Percentiles rank a stretch among this genome's conserved stretches.
Conservation (phyloP, 495 filamentous ascomycete genomes). For the Penicillium malachiteum region DNA sequence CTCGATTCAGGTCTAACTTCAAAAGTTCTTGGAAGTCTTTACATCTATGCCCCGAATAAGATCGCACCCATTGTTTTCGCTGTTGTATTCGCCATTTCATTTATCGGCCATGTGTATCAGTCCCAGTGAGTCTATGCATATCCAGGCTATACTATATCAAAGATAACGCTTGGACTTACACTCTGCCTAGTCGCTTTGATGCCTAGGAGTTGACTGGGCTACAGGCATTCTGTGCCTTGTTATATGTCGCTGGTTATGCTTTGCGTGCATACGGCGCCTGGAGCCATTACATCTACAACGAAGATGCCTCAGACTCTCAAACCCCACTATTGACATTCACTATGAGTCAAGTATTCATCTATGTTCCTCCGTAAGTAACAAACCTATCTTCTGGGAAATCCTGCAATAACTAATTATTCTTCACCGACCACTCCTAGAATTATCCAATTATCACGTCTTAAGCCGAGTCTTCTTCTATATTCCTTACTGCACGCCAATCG, state of each 20-base stretch:
- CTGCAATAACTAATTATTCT: too few species aligned
- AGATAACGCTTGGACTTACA: too few species aligned
- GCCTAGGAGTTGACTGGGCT: conserved; percentile 41
- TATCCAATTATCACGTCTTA: conserved; percentile 67
- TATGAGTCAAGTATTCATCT: conserved; percentile 50
- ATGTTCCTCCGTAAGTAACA: conserved; percentile 56
- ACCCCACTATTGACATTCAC: conserved; percentile 46
- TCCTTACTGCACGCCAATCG: conserved; percentile 64
- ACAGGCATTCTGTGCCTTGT: conserved; percentile 25
- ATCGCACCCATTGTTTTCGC: conserved; percentile 58
- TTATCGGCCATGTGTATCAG: conserved; percentile 44
- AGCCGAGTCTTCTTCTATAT: conserved; percentile 67
- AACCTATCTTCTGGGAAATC: not conserved
- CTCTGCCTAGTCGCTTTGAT: conserved; percentile 25
- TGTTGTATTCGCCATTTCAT: conserved; percentile 52
- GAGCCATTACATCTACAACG: conserved; percentile 29
- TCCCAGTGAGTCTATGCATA: not conserved
- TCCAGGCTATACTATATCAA: too few species aligned
- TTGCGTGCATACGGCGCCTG: conserved; percentile 44
- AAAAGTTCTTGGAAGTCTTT: conserved; percentile 38
- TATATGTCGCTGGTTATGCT: conserved; percentile 51
- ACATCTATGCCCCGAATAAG: conserved; percentile 65
- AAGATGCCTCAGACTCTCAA: conserved; percentile 21
- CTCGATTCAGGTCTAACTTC: not conserved
- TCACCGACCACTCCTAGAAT: conserved; percentile 59